A percentile compares a stretch with the other conserved stretches of the same genome.
Conservation (phyloP, 1,284 basidiomycete genomes). For the Paramarasmius palmivorus region DNA sequence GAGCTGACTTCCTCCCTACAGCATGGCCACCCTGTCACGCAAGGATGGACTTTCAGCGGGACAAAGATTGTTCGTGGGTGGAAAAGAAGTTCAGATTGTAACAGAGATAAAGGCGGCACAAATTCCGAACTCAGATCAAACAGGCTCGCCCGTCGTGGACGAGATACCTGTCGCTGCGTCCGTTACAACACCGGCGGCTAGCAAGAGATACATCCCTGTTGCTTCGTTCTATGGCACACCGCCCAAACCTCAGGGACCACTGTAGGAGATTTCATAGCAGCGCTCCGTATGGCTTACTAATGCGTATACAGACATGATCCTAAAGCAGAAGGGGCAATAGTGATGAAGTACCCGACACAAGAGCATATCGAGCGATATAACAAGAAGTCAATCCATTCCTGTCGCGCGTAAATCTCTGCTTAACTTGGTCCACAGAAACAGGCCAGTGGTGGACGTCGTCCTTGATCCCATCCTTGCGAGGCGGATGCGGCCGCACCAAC, state of each 20-base stretch:
- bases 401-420: slow-evolving; percentile 3
- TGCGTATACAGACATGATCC: slow-evolving; percentile 69
- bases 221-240: slow-evolving; percentile 58
- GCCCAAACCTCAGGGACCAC: slow-evolving; percentile 43
- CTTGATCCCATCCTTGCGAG: slow-evolving; percentile 87
- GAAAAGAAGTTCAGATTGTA: slow-evolving; percentile 67
- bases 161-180: background rate
- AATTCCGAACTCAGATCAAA: slow-evolving; percentile 39
- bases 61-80: slow-evolving; percentile 55
- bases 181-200: background rate
- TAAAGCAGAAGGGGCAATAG: slow-evolving; percentile 71
- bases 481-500: slow-evolving; percentile 87
- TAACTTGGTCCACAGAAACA: slow-evolving; percentile 38
- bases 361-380: slow-evolving; percentile 71
- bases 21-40: slow-evolving; percentile 64
- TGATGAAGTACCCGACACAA: slow-evolving; percentile 81
- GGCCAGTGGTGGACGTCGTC: slow-evolving; percentile 81
- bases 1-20: slow-evolving; percentile 28
- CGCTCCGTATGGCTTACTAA: slow-evolving; percentile 18
- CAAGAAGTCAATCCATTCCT: slow-evolving; percentile 55
- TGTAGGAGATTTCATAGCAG: slow-evolving; percentile 41
- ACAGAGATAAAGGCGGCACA: slow-evolving; percentile 45
- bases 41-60: slow-evolving; percentile 51
- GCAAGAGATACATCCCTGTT: slow-evolving; percentile 53
- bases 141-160: slow-evolving; percentile 6